Percentiles rank a stretch among this genome's conserved stretches.
These are phyloP conservation scores for Protea cynaroides DNA, from an alignment of 164 flowering plant species.

Conservation along the genomic window DNA sequence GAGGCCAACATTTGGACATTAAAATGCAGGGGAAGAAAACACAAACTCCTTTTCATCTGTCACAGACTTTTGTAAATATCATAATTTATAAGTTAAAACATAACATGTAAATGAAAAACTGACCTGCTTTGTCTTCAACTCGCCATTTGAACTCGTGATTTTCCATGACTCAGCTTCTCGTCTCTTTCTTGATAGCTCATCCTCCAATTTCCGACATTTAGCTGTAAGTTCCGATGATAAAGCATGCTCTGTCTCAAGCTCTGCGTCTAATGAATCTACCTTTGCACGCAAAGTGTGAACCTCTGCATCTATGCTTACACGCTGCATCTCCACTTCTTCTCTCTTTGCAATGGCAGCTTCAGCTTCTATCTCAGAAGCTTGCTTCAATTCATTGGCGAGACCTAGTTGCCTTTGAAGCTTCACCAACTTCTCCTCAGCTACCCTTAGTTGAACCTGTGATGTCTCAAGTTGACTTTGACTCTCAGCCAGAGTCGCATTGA, in stretches of 20 bases:
- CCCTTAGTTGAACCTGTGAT: slow-evolving; percentile 33
- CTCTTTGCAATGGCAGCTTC: slow-evolving; percentile 14
- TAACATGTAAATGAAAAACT: not conserved
- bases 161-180: slow-evolving; percentile 33
- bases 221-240: slow-evolving; percentile 31
- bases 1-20: not conserved
- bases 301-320: slow-evolving; percentile 42
- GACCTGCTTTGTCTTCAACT: slow-evolving; percentile 64
- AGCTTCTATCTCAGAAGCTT: slow-evolving; percentile 19
- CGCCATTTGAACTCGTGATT: slow-evolving; percentile 27
- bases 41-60: no score
- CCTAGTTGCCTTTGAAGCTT: slow-evolving; percentile 43
- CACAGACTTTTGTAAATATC: not conserved
- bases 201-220: slow-evolving; percentile 50
- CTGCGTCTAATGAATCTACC: slow-evolving; percentile 39
- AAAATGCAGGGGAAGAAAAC: not conserved
- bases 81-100: not conserved
- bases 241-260: slow-evolving; percentile 43
- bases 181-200: slow-evolving; percentile 36
- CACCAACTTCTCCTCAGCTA: slow-evolving; percentile 42
- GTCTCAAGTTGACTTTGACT: slow-evolving; percentile 29
- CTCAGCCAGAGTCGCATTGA: slow-evolving; percentile 36
- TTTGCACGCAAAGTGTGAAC: slow-evolving; percentile 32
- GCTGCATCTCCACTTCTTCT: slow-evolving; percentile 36
- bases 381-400: slow-evolving; percentile 38